Evolutionary conservation across 768 basidiomycete genomes (phyloP).

Genomic region (Terana coerulea): DNA sequence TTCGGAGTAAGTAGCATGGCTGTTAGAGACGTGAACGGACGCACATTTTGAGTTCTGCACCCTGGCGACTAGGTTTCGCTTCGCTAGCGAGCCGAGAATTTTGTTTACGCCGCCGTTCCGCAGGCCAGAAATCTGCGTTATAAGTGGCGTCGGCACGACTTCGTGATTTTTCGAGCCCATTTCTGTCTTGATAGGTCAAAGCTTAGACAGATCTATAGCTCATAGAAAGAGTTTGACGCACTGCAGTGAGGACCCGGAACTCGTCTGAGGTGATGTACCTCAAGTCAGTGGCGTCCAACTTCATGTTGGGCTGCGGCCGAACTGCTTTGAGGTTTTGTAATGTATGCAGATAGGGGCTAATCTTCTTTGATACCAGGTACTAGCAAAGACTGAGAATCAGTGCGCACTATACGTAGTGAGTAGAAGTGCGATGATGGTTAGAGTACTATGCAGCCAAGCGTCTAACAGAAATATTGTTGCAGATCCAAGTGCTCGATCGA

Average conservation of each 20-base stretch:
- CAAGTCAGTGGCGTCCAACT: slow-evolving; percentile 91
- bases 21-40: slow-evolving; percentile 17
- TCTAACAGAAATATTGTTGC: no score
- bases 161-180: slow-evolving; percentile 99
- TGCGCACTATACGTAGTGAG: no score
- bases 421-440: no score
- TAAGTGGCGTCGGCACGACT: slow-evolving; percentile 84
- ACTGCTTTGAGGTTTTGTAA: neutral
- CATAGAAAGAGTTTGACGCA: slow-evolving; percentile 35
- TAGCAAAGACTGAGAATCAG: no score
- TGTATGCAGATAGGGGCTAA: neutral
- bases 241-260: slow-evolving; percentile 95
- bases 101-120: slow-evolving; percentile 94
- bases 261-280: slow-evolving; percentile 90
- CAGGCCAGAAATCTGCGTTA: slow-evolving; percentile 91
- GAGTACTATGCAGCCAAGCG: no score
- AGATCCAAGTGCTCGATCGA: no score
- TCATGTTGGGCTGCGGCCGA: slow-evolving; percentile 47
- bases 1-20: neutral
- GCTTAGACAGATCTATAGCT: neutral
- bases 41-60: slow-evolving; percentile 93
- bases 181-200: slow-evolving; percentile 63
- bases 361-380: no score
- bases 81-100: slow-evolving; percentile 83
- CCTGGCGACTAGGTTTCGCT: slow-evolving; percentile 84